Evolutionary conservation across 2,329 filamentous ascomycete genomes (phyloP).

Genomic region (Colletotrichum sojae): DNA sequence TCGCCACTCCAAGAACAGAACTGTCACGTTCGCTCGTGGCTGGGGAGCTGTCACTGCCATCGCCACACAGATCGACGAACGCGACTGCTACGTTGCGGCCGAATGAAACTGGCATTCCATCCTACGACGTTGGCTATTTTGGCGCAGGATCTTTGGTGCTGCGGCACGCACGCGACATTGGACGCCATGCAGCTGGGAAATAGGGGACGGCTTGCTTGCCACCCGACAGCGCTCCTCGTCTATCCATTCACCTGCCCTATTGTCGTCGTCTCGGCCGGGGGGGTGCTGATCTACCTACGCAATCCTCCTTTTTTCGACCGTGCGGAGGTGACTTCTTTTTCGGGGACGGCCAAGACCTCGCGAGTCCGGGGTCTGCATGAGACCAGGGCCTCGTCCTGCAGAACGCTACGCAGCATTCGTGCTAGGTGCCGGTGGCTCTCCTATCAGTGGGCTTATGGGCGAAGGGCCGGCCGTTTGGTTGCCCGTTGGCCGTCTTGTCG

Average conservation of each 20-base stretch:
- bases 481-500: neutral
- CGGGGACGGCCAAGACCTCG: constrained; percentile 1
- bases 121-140: neutral
- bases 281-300: neutral
- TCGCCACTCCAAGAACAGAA: neutral
- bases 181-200: neutral
- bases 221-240: neutral
- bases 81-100: neutral
- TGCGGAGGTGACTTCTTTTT: constrained; percentile 26
- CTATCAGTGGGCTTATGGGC: neutral
- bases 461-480: neutral
- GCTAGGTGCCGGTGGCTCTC: neutral
- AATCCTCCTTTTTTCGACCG: neutral
- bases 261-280: neutral
- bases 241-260: neutral
- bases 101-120: neutral
- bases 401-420: neutral
- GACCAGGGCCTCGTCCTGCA: constrained; percentile 4
- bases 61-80: constrained; percentile 1
- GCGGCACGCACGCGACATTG: neutral
- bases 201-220: neutral
- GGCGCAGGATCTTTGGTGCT: neutral
- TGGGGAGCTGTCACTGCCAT: neutral
- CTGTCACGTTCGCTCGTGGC: neutral
- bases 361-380: neutral